Evolutionary conservation across 768 basidiomycete genomes (phyloP), one percentile per base, ranked within the genome.

Genomic region (Pisolithus microcarpus): DNA sequence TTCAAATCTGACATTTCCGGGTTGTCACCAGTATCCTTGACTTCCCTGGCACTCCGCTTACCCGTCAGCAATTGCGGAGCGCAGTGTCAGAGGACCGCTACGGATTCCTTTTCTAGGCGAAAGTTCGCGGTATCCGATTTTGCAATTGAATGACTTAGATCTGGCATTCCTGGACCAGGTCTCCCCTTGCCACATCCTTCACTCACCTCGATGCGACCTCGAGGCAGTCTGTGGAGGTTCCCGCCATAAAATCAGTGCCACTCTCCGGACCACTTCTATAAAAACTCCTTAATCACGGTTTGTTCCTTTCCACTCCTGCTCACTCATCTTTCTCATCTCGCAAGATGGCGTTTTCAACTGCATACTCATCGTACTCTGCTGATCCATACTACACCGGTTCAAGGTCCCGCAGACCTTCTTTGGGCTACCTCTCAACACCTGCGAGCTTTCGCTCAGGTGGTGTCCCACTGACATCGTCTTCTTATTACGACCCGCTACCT

Each of bases 401-500:
- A 46, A 57, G 64, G 62, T 70, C 64, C 36, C 58, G 67, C 40
- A 60, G 69, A 30, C 59, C 48, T 26, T 71, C 70, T 9, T 48
- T 72, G 55, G 67, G 62, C 43, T 74, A 73, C 51, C 55, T 61
- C 5, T 52, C 58, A 4, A 60, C 65, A 0, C 56, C 64, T 15
- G 38, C 39, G 11, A 51, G 53, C 46, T 50, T 43, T 38, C 53
- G 16, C 46, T 26, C 54, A 4, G 53, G 54, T 46, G 60, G 61
- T 26, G 54, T 70, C 52, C 65, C 67, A 40, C 66, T 70, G 34
- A 68, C 43, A 9, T n/a, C 71, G 48, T 61, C 64, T 30, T 62
- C 70, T 15, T 78, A 81, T 60, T 64, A 69, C 7, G 73, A 78
- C 7, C 67, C 71, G 43, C 53, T 70, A 18, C 54, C 65, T 28